Conservation (phyloP, 2,329 filamentous ascomycete species). For the Monosporascus sp. region DNA sequence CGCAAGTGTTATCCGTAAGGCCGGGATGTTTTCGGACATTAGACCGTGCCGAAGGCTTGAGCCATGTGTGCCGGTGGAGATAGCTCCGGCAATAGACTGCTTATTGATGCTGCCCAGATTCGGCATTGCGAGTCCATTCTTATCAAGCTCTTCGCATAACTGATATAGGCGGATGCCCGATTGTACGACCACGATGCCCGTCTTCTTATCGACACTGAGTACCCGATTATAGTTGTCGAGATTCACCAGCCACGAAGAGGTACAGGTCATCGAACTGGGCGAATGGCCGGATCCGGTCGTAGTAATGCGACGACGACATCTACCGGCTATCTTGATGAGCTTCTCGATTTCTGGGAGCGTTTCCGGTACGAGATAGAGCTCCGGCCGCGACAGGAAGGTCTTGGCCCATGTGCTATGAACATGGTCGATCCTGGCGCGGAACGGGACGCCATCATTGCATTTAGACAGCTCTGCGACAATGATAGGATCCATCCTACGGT, state of each 20-base stretch:
- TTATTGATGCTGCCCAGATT: slow-evolving; percentile 93
- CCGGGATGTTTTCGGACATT: slow-evolving; percentile 70
- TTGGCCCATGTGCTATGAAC: slow-evolving; percentile 90
- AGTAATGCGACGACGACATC: slow-evolving; percentile 74
- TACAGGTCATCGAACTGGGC: slow-evolving; percentile 86
- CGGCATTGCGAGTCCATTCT: slow-evolving; percentile 74
- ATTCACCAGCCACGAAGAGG: slow-evolving; percentile 90
- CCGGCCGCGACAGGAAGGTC: slow-evolving; percentile 83
- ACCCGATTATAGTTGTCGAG: slow-evolving; percentile 77
- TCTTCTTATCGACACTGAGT: slow-evolving; percentile 61
- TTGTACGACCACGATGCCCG: slow-evolving; percentile 68
- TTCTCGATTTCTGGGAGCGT: slow-evolving; percentile 78
- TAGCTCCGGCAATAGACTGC: slow-evolving; percentile 88
- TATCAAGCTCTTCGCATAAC: slow-evolving; percentile 68
- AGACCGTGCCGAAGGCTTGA: slow-evolving; percentile 80
- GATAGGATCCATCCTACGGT: slow-evolving; percentile 19
- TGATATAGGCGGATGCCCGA: slow-evolving; percentile 80
- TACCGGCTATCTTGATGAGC: slow-evolving; percentile 71
- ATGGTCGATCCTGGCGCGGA: slow-evolving; percentile 68
- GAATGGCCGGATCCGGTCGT: slow-evolving; percentile 90
- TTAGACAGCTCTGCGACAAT: slow-evolving; percentile 18
- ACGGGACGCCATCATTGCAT: slow-evolving; percentile 49
- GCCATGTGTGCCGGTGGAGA: slow-evolving; percentile 89
- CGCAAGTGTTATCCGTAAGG: slow-evolving; percentile 74
- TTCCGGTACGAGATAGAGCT: slow-evolving; percentile 84